Base-by-base conservation (phyloP, 805 yeast species). In the Brettanomyces sp. region DNA sequence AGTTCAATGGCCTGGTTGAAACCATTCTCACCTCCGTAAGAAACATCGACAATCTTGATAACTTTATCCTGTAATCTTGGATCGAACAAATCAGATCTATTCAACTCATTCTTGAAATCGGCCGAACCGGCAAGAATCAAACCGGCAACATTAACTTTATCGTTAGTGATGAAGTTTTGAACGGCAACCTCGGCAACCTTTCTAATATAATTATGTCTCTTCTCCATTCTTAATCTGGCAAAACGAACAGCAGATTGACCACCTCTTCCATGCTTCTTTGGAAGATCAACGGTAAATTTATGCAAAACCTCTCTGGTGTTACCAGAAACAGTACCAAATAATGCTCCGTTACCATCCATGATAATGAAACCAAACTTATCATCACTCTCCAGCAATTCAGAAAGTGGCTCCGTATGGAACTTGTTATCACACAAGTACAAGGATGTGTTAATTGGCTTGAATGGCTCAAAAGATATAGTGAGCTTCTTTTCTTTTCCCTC, bases 231-330 rank as follows among this genome's bases (percentile, higher is more conserved):
- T 67, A 93, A 77, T 77, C 99, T 90, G 24, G 97, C 83, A 75
- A 93, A 93, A 87, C 99, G 98, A 57, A 93, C 65, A 40, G 99
- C 99, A 52, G 99, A 93, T 74, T 93, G 99, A 84, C 99, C 99
- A 85, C 99, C 99, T 78, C 99, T 85, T 62, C 99, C 99, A 76
- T 93, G 99, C 87, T 93, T 93, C 75, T 93, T 93, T 59, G 99
- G 99, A 59, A 93, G 75, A 68, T 93, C 99, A 47, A 93, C 99
- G 2, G 89, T 85, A 70, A 93, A 93, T 69, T 93, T 93, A 69
- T 91, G 96, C 62, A 93, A 74, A 40, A 93, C 87, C 52, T 93
- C 96, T 74, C 99, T 84, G 41, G 96, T 90, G 72, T 93, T 93
- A 66, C 99, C 99, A 40, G 95, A 81, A 46, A 93, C 80, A 18